Evolutionary conservation across 306 rosid species (phyloP).

Genomic region (Gastrolobium villosum): DNA sequence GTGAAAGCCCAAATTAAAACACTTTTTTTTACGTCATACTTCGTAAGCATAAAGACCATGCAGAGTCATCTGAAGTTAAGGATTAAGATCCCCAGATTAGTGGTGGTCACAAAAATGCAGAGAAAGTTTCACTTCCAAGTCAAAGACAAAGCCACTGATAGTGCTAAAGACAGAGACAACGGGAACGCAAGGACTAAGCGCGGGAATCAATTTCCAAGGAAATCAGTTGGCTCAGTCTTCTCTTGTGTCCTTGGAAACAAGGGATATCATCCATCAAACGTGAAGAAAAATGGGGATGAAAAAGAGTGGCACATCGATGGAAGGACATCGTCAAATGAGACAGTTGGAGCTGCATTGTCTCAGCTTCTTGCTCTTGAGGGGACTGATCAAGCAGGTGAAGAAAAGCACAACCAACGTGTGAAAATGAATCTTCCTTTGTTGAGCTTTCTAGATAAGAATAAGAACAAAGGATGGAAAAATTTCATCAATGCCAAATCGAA

Average conservation of each 20-base stretch:
- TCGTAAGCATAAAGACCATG: slow-evolving; percentile 24
- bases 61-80: slow-evolving; percentile 42
- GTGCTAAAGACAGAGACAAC: neutral
- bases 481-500: neutral
- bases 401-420: slow-evolving; percentile 16
- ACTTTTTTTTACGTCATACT: slow-evolving; percentile 26
- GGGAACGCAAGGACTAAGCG: slow-evolving; percentile 23
- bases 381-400: neutral
- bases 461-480: slow-evolving; percentile 14
- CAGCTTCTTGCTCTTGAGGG: slow-evolving; percentile 46
- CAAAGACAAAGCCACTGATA: slow-evolving; percentile 22
- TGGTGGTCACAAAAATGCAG: slow-evolving; percentile 49
- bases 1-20: neutral
- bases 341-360: slow-evolving; percentile 35
- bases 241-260: slow-evolving; percentile 38
- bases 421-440: slow-evolving; percentile 34
- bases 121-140: slow-evolving; percentile 34
- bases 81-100: slow-evolving; percentile 52
- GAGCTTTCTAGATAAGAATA: slow-evolving; percentile 30
- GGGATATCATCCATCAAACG: slow-evolving; percentile 23
- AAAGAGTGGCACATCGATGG: neutral
- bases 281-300: slow-evolving; percentile 22
- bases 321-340: neutral
- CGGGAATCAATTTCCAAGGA: slow-evolving; percentile 19
- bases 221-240: slow-evolving; percentile 31